Evolutionary conservation across 2,329 filamentous ascomycete genomes (phyloP).

Genomic region (Verticillium dahliae): DNA sequence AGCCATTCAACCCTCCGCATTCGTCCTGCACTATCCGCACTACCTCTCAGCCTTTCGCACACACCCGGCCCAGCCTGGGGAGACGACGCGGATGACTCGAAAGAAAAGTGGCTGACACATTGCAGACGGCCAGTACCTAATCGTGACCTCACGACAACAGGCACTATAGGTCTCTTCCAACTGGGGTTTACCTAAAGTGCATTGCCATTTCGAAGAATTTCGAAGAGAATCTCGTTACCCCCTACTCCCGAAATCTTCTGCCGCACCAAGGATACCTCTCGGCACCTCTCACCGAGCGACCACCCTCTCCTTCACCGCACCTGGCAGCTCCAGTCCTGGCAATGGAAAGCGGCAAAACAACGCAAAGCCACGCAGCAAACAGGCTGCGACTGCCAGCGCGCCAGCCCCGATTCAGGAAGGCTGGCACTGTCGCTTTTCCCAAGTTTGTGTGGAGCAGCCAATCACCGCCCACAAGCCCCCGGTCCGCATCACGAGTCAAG

Average conservation of each 20-base stretch:
- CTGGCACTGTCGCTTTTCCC: not conserved
- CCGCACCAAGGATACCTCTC: not conserved
- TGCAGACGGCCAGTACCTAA: not conserved
- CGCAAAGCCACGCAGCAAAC: too few species aligned
- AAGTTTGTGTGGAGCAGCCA: slow-evolving; percentile 3
- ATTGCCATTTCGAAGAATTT: too few species aligned
- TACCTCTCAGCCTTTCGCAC: not conserved
- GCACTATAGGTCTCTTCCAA: not conserved
- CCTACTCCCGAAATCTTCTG: not conserved
- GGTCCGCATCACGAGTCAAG: not conserved
- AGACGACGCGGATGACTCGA: not conserved
- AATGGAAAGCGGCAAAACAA: not conserved
- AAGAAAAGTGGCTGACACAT: not conserved
- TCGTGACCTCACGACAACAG: not conserved
- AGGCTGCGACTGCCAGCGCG: not conserved
- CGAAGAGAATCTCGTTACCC: too few species aligned
- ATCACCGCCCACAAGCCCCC: not conserved
- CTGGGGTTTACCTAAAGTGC: too few species aligned
- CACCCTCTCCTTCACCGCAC: not conserved
- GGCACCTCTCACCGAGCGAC: not conserved
- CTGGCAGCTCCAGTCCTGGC: not conserved
- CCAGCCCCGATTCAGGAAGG: not conserved
- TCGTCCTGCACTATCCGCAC: not conserved
- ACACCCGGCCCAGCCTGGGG: not conserved
- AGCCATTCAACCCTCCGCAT: not conserved